phyloP scores from a whole-genome alignment of 208 protist genomes.

The Angomonas ambiguus region DNA sequence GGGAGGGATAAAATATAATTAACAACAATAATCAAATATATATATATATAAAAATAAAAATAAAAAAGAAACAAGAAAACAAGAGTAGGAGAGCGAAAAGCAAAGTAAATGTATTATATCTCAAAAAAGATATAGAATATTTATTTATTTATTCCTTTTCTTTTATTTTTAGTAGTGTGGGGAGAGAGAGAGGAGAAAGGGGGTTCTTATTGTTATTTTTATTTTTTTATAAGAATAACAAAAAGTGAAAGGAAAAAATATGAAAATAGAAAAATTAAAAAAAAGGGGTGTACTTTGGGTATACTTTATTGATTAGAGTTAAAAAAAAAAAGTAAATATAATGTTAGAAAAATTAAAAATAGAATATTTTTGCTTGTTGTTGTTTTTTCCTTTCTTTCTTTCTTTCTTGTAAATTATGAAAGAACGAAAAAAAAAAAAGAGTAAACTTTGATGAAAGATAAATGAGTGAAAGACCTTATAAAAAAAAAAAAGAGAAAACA shows the following conservation, averaged over 20 bases:
- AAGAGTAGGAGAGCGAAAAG: too few relatives aligned
- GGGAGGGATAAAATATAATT: background rate
- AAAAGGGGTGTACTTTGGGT: constrained; percentile 8
- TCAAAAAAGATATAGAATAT: constrained; percentile 6
- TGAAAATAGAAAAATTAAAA: constrained; percentile 13
- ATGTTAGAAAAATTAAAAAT: constrained; percentile 9
- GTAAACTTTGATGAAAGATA: too few relatives aligned
- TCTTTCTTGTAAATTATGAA: background rate
- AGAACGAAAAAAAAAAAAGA: background rate
- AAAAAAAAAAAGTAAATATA: constrained; percentile 10
- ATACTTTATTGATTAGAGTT: constrained; percentile 11
- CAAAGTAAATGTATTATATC: background rate
- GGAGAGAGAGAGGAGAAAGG: too few relatives aligned
- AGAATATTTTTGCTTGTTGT: background rate
- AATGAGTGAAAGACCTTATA: background rate
- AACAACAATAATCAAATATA: background rate
- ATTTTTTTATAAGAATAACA: constrained; percentile 1
- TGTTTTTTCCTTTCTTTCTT: background rate
- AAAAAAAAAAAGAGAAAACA: background rate
- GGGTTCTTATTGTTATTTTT: constrained; percentile 10
- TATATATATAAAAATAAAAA: background rate
- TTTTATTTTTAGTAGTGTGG: too few relatives aligned
- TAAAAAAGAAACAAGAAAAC: background rate
- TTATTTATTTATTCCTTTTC: constrained; percentile 11
- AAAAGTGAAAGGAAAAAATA: constrained; percentile 12